phyloP scores from a whole-genome alignment of 805 yeast species.

The Candida hungchunana region DNA sequence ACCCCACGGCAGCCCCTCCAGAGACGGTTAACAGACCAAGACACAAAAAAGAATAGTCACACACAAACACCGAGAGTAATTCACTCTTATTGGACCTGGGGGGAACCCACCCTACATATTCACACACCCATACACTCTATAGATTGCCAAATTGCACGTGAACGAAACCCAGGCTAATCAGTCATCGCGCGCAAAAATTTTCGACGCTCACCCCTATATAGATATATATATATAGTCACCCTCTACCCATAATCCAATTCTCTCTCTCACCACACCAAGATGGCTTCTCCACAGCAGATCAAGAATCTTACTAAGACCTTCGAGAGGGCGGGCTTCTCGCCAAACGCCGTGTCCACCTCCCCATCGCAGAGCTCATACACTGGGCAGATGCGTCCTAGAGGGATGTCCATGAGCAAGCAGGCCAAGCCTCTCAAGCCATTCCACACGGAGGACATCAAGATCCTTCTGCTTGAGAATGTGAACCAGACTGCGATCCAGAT shows the following conservation, averaged over 20 bases:
- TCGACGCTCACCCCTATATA: not conserved
- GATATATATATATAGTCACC: not conserved
- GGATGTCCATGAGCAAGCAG: slow-evolving; percentile 41
- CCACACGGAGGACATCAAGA: slow-evolving; percentile 91
- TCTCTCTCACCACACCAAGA: slow-evolving; percentile 23
- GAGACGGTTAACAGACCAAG: no score
- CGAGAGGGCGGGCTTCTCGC: slow-evolving; percentile 52
- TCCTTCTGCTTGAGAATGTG: slow-evolving; percentile 86
- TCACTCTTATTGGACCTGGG: no score
- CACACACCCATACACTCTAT: no score
- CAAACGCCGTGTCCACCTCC: slow-evolving; percentile 76
- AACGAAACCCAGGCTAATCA: not conserved
- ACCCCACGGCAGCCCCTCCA: no score
- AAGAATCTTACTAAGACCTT: slow-evolving; percentile 49
- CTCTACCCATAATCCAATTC: not conserved
- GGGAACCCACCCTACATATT: no score
- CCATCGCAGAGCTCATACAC: slow-evolving; percentile 68
- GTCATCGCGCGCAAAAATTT: not conserved
- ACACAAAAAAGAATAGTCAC: no score
- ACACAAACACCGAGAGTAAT: no score
- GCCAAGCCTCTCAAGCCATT: slow-evolving; percentile 86
- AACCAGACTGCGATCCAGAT: slow-evolving; percentile 88
- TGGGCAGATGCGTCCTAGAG: slow-evolving; percentile 41
- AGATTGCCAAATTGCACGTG: no score
- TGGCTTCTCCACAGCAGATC: slow-evolving; percentile 71